These are phyloP conservation scores for Flueggea neowawraea DNA, from an alignment of 441 rosid species.

Conservation along the genomic window DNA sequence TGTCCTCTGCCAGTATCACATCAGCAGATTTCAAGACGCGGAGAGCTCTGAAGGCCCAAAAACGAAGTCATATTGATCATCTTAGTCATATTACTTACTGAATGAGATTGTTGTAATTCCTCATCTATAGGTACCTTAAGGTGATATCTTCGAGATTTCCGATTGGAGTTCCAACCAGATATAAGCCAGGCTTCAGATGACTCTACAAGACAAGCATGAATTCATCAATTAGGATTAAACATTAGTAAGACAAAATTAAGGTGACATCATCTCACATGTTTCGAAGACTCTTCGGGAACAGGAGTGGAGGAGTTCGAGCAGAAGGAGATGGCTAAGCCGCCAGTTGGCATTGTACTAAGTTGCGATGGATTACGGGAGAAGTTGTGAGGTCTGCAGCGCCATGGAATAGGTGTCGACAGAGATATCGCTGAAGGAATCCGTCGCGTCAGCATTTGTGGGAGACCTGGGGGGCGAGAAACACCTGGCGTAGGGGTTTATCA, in stretches of 20 bases:
- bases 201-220: slow-evolving; percentile 32
- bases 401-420: slow-evolving; percentile 20
- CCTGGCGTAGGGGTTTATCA: no score
- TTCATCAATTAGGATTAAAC: not conserved
- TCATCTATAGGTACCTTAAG: slow-evolving; percentile 41
- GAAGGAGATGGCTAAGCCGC: no score
- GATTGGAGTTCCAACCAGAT: slow-evolving; percentile 89
- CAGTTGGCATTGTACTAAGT: slow-evolving; percentile 1
- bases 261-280: slow-evolving; percentile 30
- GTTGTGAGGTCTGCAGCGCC: slow-evolving; percentile 12
- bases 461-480: no score
- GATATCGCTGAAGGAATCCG: slow-evolving; percentile 33
- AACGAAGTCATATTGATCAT: no score
- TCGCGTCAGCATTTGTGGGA: slow-evolving; percentile 11
- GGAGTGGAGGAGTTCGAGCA: slow-evolving; percentile 1
- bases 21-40: slow-evolving; percentile 83
- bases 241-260: not conserved
- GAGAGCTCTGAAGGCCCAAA: slow-evolving; percentile 48
- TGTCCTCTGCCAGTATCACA: slow-evolving; percentile 86
- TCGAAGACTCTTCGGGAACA: slow-evolving; percentile 35
- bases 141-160: slow-evolving; percentile 95
- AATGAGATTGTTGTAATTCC: no score
- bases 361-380: slow-evolving; percentile 8
- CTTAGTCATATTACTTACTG: no score
- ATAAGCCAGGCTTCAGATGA: slow-evolving; percentile 70